phyloP scores from a whole-genome alignment of 1,284 basidiomycete species.

The Golubevia pallescens region DNA sequence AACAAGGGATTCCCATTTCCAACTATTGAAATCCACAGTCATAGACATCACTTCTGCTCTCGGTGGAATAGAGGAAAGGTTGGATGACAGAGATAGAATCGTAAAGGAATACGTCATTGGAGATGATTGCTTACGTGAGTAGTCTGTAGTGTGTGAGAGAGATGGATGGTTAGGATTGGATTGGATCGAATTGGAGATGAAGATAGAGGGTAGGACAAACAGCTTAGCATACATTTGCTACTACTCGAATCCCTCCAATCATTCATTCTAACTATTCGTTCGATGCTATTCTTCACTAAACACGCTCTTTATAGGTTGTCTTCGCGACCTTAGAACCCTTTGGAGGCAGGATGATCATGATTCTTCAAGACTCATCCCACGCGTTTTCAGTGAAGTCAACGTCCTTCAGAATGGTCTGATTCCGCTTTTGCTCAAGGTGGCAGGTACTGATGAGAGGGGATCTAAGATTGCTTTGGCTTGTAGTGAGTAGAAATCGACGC shows the following conservation, averaged over 20 bases:
- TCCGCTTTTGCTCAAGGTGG: slow-evolving; percentile 55
- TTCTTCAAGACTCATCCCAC: slow-evolving; percentile 45
- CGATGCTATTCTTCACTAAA: no score
- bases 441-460: slow-evolving; percentile 35
- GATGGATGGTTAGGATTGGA: no score
- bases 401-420: slow-evolving; percentile 56
- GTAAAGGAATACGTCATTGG: slow-evolving; percentile 37
- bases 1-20: slow-evolving; percentile 24
- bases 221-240: no score
- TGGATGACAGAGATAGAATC: slow-evolving; percentile 15
- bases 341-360: slow-evolving; percentile 60
- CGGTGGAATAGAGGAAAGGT: slow-evolving; percentile 52
- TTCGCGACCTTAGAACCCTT: slow-evolving; percentile 53
- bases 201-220: no score
- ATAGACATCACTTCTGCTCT: slow-evolving; percentile 51
- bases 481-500: slow-evolving; percentile 10
- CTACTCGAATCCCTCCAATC: no score
- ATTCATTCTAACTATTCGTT: no score
- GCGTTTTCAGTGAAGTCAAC: slow-evolving; percentile 51
- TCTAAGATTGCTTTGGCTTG: slow-evolving; percentile 57
- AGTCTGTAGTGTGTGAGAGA: background rate
- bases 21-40: slow-evolving; percentile 35
- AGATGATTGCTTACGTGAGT: slow-evolving; percentile 45
- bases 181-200: no score
- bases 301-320: no score